A percentile compares a stretch with the other conserved stretches of the same genome.
Conservation (phyloP, 1,284 basidiomycete species). For the Apiotrichum brassicae region DNA sequence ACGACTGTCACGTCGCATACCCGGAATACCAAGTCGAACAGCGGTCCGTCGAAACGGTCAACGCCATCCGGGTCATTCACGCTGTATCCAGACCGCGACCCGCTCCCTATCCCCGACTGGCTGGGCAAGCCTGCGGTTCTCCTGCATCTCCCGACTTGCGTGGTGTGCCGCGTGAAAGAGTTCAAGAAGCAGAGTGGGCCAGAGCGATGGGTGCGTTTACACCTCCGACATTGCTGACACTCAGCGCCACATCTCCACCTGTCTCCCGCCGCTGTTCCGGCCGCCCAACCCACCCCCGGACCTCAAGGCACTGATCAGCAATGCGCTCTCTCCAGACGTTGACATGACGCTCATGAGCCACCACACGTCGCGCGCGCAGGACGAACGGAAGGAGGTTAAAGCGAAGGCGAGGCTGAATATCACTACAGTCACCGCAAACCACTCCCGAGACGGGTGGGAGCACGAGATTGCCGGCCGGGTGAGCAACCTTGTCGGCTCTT, state of each 20-base stretch:
- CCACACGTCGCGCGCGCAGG: background rate
- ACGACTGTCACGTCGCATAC: no score
- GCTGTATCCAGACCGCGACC: background rate
- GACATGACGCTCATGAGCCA: slow-evolving; percentile 12
- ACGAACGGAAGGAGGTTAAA: background rate
- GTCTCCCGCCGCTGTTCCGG: slow-evolving; percentile 33
- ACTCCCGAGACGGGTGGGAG: slow-evolving; percentile 27
- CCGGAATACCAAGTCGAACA: background rate
- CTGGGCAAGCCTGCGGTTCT: slow-evolving; percentile 28
- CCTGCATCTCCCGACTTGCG: slow-evolving; percentile 21
- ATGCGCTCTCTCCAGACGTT: slow-evolving; percentile 17
- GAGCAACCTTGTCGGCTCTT: slow-evolving; percentile 20
- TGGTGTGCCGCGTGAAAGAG: slow-evolving; percentile 27
- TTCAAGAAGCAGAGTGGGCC: slow-evolving; percentile 34
- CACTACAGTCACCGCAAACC: slow-evolving; percentile 26
- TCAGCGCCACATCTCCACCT: slow-evolving; percentile 37
- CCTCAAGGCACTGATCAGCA: slow-evolving; percentile 26
- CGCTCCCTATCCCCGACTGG: slow-evolving; percentile 29
- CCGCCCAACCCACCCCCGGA: slow-evolving; percentile 37
- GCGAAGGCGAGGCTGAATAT: slow-evolving; percentile 7
- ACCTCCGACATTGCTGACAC: background rate
- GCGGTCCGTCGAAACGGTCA: background rate
- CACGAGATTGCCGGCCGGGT: slow-evolving; percentile 26
- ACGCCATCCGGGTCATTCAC: background rate
- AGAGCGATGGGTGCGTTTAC: slow-evolving; percentile 35